These are phyloP conservation scores for Mycena sanguinolenta DNA, from an alignment of 768 basidiomycete species.

Conservation along the genomic window DNA sequence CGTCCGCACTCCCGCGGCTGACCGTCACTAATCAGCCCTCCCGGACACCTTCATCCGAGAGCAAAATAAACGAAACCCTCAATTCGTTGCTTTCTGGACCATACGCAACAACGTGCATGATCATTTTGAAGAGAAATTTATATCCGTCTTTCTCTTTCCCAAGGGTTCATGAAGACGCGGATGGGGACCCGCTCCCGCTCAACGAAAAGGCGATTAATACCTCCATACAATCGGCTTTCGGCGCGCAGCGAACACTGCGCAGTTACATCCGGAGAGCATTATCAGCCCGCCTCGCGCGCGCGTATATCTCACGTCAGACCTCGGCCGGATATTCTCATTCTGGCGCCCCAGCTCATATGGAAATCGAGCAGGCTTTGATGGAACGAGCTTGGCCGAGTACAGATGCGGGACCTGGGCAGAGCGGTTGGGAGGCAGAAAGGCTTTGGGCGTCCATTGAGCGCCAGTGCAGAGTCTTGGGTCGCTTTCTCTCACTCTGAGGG, in stretches of 20 bases:
- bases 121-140: constrained; percentile 70
- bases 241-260: constrained; percentile 73
- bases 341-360: constrained; percentile 71
- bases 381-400: constrained; percentile 82
- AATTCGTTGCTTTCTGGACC: constrained; percentile 72
- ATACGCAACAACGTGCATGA: constrained; percentile 74
- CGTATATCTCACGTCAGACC: constrained; percentile 70
- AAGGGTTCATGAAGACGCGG: constrained; percentile 23
- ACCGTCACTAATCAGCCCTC: constrained; percentile 61
- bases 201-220: constrained; percentile 42
- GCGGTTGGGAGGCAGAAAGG: constrained; percentile 75
- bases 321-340: constrained; percentile 68
- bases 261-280: constrained; percentile 74
- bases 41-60: constrained; percentile 60
- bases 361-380: constrained; percentile 74
- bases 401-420: constrained; percentile 52
- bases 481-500: constrained; percentile 47
- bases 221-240: constrained; percentile 62
- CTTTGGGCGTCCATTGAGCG: constrained; percentile 68
- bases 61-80: constrained; percentile 68
- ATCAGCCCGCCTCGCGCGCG: constrained; percentile 72
- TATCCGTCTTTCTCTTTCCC: constrained; percentile 54
- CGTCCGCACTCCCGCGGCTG: constrained; percentile 76
- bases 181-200: constrained; percentile 30
- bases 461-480: constrained; percentile 74